Evolutionary conservation across 306 rosid species (phyloP).

Genomic region (Medicago truncatula): MtrunA17r5.0-ANR NC_053043.1:37387501-37388000

Average conservation of each 20-base stretch:
- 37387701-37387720: constrained; percentile 54
- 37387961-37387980: constrained; percentile 62
- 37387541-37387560: neutral
- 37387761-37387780: neutral
- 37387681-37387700: constrained; percentile 67
- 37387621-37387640: constrained; percentile 55
- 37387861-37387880: constrained; percentile 61
- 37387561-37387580: constrained; percentile 52
- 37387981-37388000: constrained; percentile 42
- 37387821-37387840: neutral
- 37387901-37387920: too few relatives aligned
- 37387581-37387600: constrained; percentile 39
- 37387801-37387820: neutral
- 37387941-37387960: too few relatives aligned
- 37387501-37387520: neutral
- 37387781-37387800: neutral
- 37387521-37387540: neutral
- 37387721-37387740: constrained; percentile 22
- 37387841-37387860: constrained; percentile 30
- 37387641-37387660: constrained; percentile 73
- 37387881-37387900: too few relatives aligned
- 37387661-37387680: constrained; percentile 75
- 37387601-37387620: constrained; percentile 49
- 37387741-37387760: neutral
- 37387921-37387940: too few relatives aligned